Base-by-base conservation (phyloP, 495 filamentous ascomycete species). In the Aspergillus ostianus region DNA sequence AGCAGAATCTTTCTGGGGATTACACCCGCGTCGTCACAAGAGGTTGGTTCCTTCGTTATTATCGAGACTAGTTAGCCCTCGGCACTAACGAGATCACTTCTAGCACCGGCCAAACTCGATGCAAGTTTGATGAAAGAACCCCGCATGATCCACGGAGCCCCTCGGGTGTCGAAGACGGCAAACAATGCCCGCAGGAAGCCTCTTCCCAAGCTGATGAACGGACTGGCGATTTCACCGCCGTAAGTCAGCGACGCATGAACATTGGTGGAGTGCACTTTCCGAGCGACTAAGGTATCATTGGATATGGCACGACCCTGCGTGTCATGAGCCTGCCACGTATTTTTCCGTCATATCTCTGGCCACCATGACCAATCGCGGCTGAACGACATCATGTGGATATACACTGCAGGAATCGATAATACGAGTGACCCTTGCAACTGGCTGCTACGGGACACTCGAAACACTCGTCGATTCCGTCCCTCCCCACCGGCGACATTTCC, bases 71-170 rank as follows among this genome's bases (percentile, higher is more conserved):
- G 41, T 32, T 62, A n/a, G 29, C 20, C 44, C 29, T 41, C 13
- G 36, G 45, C 18, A 55, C 63, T 75, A 44, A 71, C 58, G 18
- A 52, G 47, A 12, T 47, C n/a, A 19, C 7, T 30, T 47, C 64
- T 77, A 80, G 90, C 88, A 21, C 94, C 94, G 36, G 85, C 90
- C 27, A 93, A 90, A 70, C 80, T 98, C 27, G 93, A 98, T 66
- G 81, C 86, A 30, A 83, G 85, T 12, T 76, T 97, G 50, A 96
- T 98, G 92, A 88, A 88, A 71, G 94, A 97, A 69, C 89, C 89
- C 55, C 81, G 89, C 65, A 84, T 87, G 61, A 87, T 91, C 47
- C 87, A 89, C 68, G 89, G 89, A 21, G 82, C 89, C 12, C 88
- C 88, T 44, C 80, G 87, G 53, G 84, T 87, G 2, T 84, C 86